Evolutionary conservation across 2,329 filamentous ascomycete species (phyloP).

Genomic region (Fusarium drepaniforme): DNA sequence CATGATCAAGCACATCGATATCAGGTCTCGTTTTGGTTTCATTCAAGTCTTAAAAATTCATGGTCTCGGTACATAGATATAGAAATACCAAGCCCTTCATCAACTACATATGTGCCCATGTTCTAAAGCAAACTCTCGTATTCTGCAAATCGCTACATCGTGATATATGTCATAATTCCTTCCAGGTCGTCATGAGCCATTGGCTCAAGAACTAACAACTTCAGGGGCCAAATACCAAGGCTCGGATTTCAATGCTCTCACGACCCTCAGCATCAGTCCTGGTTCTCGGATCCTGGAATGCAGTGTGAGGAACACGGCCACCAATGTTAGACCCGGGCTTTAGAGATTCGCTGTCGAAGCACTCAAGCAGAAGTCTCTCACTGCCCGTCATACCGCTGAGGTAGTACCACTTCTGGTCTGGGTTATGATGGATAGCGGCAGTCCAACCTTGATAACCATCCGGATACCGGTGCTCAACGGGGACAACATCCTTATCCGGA

Average conservation of each 20-base stretch:
- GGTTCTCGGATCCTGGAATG: conserved; percentile 82
- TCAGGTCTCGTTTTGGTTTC: conserved; percentile 22
- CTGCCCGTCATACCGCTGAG: conserved; percentile 81
- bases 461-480: conserved; percentile 78
- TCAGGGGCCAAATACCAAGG: conserved; percentile 81
- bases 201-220: background rate
- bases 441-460: conserved; percentile 78
- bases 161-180: background rate
- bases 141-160: background rate
- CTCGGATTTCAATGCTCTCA: conserved; percentile 91
- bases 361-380: conserved; percentile 83
- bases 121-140: background rate
- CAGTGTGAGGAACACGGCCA: conserved; percentile 77
- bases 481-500: conserved; percentile 72
- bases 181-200: background rate
- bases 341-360: conserved; percentile 75
- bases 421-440: conserved; percentile 73
- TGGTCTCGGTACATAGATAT: conserved; percentile 36
- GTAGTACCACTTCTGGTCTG: conserved; percentile 80
- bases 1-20: conserved; percentile 2
- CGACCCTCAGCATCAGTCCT: conserved; percentile 76
- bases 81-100: conserved; percentile 32
- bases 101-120: conserved; percentile 3
- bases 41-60: conserved; percentile 6
- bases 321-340: conserved; percentile 64